Evolutionary conservation across 176 grass and related monocot species (phyloP).

Genomic region (Musa beccarii): DNA sequence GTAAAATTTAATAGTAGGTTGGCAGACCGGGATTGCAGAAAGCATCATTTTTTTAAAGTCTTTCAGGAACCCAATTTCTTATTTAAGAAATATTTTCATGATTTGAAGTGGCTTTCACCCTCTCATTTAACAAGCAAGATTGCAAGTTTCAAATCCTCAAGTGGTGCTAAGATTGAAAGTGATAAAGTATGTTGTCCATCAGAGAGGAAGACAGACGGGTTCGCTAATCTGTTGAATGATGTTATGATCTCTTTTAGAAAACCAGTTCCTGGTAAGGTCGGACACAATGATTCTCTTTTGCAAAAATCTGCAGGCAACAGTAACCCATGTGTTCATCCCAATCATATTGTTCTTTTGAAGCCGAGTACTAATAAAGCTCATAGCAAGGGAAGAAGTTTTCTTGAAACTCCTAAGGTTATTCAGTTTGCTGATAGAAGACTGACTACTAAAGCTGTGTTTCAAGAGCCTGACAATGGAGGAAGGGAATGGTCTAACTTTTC

Average conservation of each 20-base stretch:
- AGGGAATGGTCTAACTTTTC: background rate
- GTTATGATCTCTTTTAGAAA: conserved; percentile 11
- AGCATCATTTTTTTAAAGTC: conserved; percentile 8
- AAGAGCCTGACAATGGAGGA: background rate
- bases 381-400: background rate
- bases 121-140: conserved; percentile 5
- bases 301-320: background rate
- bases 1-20: conserved; percentile 23
- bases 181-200: background rate
- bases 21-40: background rate
- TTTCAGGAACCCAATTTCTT: conserved; percentile 54
- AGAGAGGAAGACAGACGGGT: background rate
- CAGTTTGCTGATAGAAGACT: background rate
- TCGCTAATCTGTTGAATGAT: conserved; percentile 14
- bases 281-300: conserved; percentile 16
- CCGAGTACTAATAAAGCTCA: background rate
- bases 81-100: conserved; percentile 42
- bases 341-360: conserved; percentile 7
- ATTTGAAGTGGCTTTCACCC: conserved; percentile 29
- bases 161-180: conserved; percentile 3
- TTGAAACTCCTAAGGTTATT: background rate
- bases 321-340: background rate
- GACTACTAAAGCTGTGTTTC: background rate
- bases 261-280: conserved; percentile 25
- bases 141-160: conserved; percentile 8